Conservation (phyloP, 441 rosid genomes). For the Syzygium malaccense region DNA sequence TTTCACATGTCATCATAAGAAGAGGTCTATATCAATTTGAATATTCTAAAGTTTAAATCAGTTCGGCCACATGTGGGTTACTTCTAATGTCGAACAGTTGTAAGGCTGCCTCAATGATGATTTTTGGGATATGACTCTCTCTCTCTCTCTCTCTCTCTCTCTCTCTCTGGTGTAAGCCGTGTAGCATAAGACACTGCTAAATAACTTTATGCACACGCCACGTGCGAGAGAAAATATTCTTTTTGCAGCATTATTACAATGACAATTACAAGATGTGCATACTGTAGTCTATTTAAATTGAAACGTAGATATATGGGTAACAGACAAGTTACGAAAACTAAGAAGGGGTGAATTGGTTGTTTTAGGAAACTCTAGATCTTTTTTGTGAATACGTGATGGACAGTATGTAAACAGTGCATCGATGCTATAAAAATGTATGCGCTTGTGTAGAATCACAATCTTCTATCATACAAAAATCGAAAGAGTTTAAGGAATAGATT, state of each 20-base stretch:
- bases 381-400: background rate
- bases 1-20: background rate
- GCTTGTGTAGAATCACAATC: background rate
- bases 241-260: background rate
- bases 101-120: background rate
- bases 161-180: background rate
- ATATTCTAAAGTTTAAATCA: background rate
- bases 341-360: background rate
- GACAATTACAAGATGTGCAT: background rate
- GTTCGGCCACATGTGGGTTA: background rate
- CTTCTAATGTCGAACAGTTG: background rate
- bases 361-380: background rate
- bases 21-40: background rate
- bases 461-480: background rate
- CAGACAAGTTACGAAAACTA: fast-evolving
- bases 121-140: background rate
- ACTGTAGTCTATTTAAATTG: background rate
- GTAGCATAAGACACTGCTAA: background rate
- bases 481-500: background rate
- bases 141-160: too few species aligned
- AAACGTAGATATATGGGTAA: background rate
- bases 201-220: background rate
- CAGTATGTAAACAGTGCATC: fast-evolving
- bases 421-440: fast-evolving
- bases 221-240: background rate